Evolutionary conservation across 2,329 filamentous ascomycete genomes (phyloP), one percentile per base, ranked within the genome.

Genomic region (Alternaria brassicae): DNA sequence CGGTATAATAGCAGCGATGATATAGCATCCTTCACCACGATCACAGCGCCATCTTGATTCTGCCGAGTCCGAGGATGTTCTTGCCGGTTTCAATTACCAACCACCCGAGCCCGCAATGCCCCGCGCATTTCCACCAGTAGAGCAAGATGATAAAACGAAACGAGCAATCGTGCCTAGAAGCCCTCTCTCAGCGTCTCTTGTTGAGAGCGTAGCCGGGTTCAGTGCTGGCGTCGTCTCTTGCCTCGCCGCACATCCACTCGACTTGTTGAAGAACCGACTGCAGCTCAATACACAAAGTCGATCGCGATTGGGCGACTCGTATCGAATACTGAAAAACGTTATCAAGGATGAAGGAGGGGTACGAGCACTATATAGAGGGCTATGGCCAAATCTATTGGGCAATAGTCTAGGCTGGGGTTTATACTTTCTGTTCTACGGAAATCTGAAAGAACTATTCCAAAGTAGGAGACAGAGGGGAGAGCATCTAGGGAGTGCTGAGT

Each of bases 211-310:
- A 77, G 92, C 95, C 62, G 95, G 95, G 70, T 90, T 99, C 78
- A 91, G 90, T 65, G 95, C 95, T 60, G 95, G 95, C 62, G 85
- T 92, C 56, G 85, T 93, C 69, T 91, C 93, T 53, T 98, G 95
- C 23, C 84, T 98, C 48, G 89, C 88, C 56, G 90, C 95, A 52
- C 94, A 98, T 76, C 95, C 95, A 30, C 87, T 99, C 60, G 95
- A 99, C 80, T 89, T 99, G 65, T 89, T 98, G 76, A 99, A 99
- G 84, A 98, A 94, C 61, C 90, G 95, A 65, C 88, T 99, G 75
- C 95, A 99, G 81, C 89, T 78, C 36, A 77, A 77, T 37, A 77
- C 75, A 0, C 56, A 62, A 9, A 78, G 60, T 13, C 75, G 80
- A 55, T 79, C 82, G 54, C 80, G 80, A 47, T 64, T 84, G 47